Percentiles rank a stretch among this genome's conserved stretches.
These are phyloP conservation scores for Melastoma malabathricum DNA, from an alignment of 345 rosid species.

Conservation along the genomic window DNA sequence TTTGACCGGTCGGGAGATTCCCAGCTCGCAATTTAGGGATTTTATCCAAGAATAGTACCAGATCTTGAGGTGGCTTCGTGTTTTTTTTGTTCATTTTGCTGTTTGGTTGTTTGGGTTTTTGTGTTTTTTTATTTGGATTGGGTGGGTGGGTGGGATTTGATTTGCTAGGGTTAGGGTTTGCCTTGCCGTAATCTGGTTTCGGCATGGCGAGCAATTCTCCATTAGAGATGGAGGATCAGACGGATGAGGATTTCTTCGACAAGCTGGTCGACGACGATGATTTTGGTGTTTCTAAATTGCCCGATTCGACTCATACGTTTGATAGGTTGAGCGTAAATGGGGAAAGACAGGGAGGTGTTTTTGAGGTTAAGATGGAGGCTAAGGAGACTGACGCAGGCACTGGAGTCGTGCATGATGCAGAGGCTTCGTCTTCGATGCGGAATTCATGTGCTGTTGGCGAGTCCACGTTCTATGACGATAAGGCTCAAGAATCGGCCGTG, in stretches of 20 bases:
- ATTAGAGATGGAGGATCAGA: slow-evolving; percentile 82
- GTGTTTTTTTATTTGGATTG: slow-evolving; percentile 11
- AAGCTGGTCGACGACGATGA: slow-evolving; percentile 66
- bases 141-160: slow-evolving; percentile 10
- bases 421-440: too few species aligned
- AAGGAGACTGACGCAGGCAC: slow-evolving; percentile 12
- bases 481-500: neutral
- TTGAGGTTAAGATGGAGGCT: slow-evolving; percentile 15
- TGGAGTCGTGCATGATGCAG: slow-evolving; percentile 5
- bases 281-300: slow-evolving; percentile 12
- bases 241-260: slow-evolving; percentile 95
- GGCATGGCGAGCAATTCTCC: slow-evolving; percentile 81
- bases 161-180: slow-evolving; percentile 8
- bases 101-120: slow-evolving; percentile 8
- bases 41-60: slow-evolving; percentile 6
- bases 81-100: neutral
- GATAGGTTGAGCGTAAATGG: slow-evolving; percentile 40
- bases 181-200: neutral
- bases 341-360: slow-evolving; percentile 11
- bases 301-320: slow-evolving; percentile 47
- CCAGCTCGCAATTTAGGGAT: slow-evolving; percentile 14
- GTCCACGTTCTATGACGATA: slow-evolving; percentile 4
- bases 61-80: slow-evolving; percentile 2
- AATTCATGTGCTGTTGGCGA: neutral
- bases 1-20: slow-evolving; percentile 15